Evolutionary conservation across 2,329 filamentous ascomycete species (phyloP), one percentile per base, ranked within the genome.

Genomic region (Fusarium sublunatum): DNA sequence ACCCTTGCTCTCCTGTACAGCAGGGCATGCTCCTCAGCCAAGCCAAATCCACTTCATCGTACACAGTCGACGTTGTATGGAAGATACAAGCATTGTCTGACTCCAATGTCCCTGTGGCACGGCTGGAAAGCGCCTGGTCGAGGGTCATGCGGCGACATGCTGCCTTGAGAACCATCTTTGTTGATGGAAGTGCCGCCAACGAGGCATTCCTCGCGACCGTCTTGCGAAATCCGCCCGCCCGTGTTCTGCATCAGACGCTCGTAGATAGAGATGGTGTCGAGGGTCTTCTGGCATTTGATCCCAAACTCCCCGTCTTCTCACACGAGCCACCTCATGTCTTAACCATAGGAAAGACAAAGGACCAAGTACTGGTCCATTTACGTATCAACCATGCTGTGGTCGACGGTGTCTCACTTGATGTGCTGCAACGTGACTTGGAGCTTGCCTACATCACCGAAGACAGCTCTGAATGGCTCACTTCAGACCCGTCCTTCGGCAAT

Each of bases 11-110:
- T 10, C 47, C 53, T 10, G 39, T 57, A 26, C 53, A 57, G 7
- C 25, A 57, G 22, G 53, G 53, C 28, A 54, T 54, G 28, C 44
- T 54, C 11, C 51, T 54, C 22, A 54, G 51, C 9, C 51, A 54
- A 24, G 44, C 44, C 19, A 54, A 48, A 22, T 36, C 35, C 44
- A 38, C 25, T 15, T 38, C 32, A 9, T 39, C 32, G 12, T 47
- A 47, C 19, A 28, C 39, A 28, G 42, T 46, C 6, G 43, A 46
- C 13, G 38, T 53, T 42, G 31, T 54, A 5, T 54, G 43, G 43
- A 48, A 43, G 31, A 31, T 54, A 3, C 6, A 42, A 25, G 7
- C 25, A 12, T 28, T 15, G 24, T 19, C 40, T 26, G n/a, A n/a
- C 26, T 28, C 13, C 24, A 31, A 26, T 12, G 13, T 42, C 13